Conservation (phyloP, 2,329 filamentous ascomycete species). For the Penicillium occitanis region DNA sequence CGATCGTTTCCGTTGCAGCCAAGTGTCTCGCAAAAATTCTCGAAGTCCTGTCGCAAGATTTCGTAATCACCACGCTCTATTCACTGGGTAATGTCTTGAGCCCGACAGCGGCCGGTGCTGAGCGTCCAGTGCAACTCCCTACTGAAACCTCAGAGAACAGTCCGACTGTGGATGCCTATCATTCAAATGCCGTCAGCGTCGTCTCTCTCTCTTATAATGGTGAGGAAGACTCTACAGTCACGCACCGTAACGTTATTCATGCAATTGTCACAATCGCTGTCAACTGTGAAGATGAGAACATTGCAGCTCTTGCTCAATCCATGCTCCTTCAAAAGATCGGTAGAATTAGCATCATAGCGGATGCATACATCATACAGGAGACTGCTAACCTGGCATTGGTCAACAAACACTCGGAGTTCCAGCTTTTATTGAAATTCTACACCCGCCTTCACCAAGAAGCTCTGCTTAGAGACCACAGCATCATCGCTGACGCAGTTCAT, state of each 20-base stretch:
- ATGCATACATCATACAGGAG: slow-evolving; percentile 81
- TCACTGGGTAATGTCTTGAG: slow-evolving; percentile 94
- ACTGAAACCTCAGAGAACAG: slow-evolving; percentile 44
- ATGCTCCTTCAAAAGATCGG: slow-evolving; percentile 96
- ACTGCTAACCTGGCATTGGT: slow-evolving; percentile 74
- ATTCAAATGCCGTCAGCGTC: slow-evolving; percentile 37
- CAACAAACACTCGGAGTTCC: slow-evolving; percentile 79
- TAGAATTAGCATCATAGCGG: slow-evolving; percentile 75
- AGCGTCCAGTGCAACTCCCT: slow-evolving; percentile 35
- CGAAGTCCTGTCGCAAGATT: slow-evolving; percentile 70
- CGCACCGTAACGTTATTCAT: slow-evolving; percentile 88
- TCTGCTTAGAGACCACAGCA: slow-evolving; percentile 65
- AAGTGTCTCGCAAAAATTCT: slow-evolving; percentile 79
- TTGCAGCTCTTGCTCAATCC: slow-evolving; percentile 86
- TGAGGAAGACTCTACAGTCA: slow-evolving; percentile 74
- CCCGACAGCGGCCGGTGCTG: slow-evolving; percentile 59
- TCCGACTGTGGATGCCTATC: slow-evolving; percentile 47
- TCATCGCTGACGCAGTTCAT: slow-evolving; percentile 71
- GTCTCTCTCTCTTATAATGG: slow-evolving; percentile 74
- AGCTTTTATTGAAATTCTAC: slow-evolving; percentile 80
- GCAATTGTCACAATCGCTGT: slow-evolving; percentile 88
- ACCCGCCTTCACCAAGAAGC: slow-evolving; percentile 72
- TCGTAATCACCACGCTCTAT: slow-evolving; percentile 88
- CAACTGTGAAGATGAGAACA: slow-evolving; percentile 81
- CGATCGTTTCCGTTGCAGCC: slow-evolving; percentile 75